These are phyloP conservation scores for Xenosphaeropsis pyriputrescens DNA, from an alignment of 2,329 filamentous ascomycete genomes.

Conservation along the genomic window DNA sequence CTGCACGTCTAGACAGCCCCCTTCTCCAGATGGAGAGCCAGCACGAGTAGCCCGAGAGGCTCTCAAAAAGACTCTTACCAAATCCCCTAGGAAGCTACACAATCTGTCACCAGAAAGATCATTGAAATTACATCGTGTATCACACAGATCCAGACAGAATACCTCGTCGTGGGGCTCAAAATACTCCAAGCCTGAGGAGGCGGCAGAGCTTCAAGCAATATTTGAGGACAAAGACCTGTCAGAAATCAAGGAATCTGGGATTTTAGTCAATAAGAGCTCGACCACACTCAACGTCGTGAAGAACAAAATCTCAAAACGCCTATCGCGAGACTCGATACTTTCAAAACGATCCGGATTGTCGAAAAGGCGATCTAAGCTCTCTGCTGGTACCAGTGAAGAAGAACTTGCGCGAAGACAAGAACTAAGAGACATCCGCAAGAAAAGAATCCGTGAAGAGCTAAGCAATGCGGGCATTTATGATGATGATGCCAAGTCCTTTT, in stretches of 20 bases:
- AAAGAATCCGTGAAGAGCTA: slow-evolving; percentile 42
- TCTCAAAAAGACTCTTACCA: slow-evolving; percentile 2
- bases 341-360: slow-evolving; percentile 25
- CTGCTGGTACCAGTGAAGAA: slow-evolving; percentile 31
- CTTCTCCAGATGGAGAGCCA: slow-evolving; percentile 14
- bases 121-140: background rate
- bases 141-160: background rate
- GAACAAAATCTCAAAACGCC: slow-evolving; percentile 23
- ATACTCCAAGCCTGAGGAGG: slow-evolving; percentile 9
- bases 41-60: slow-evolving; percentile 6
- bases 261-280: slow-evolving; percentile 22
- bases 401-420: slow-evolving; percentile 39
- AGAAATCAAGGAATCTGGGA: slow-evolving; percentile 21
- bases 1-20: slow-evolving; percentile 13
- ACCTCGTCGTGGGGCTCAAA: slow-evolving; percentile 4
- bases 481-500: slow-evolving; percentile 17
- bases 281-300: slow-evolving; percentile 29
- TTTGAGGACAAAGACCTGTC: slow-evolving; percentile 9
- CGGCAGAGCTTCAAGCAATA: slow-evolving; percentile 11
- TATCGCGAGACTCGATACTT: slow-evolving; percentile 28
- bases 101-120: background rate
- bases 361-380: slow-evolving; percentile 24
- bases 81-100: background rate
- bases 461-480: slow-evolving; percentile 28
- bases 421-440: slow-evolving; percentile 36